Percentiles rank a stretch among this genome's conserved stretches.
These are phyloP conservation scores for Punctularia strigosozonata DNA, from an alignment of 768 basidiomycete genomes.

Conservation along the genomic window DNA sequence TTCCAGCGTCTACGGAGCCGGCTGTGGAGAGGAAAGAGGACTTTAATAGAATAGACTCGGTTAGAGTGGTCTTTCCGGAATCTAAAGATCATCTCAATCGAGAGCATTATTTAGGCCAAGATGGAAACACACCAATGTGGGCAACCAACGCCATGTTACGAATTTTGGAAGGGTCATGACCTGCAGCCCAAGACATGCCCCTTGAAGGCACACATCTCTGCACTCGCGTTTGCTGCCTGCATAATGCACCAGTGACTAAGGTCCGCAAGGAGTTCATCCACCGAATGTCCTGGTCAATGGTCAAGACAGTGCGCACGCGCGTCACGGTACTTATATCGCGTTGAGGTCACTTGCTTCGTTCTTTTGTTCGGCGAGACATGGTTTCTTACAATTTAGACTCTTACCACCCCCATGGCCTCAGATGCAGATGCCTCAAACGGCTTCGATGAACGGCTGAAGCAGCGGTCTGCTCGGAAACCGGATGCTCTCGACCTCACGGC, in stretches of 20 bases:
- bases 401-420: slow-evolving; percentile 1
- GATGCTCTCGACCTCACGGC: slow-evolving; percentile 49
- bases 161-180: slow-evolving; percentile 26
- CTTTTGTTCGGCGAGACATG: too few relatives aligned
- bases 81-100: slow-evolving; percentile 30
- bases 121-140: slow-evolving; percentile 54
- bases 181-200: too few relatives aligned
- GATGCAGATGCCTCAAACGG: slow-evolving; percentile 9
- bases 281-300: too few relatives aligned
- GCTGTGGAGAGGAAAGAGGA: slow-evolving; percentile 62
- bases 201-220: too few relatives aligned
- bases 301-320: too few relatives aligned
- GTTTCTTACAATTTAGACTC: neutral
- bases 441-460: slow-evolving; percentile 32
- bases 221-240: too few relatives aligned
- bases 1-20: slow-evolving; percentile 82
- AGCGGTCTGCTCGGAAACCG: slow-evolving; percentile 22
- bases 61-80: slow-evolving; percentile 83
- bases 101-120: neutral
- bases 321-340: too few relatives aligned
- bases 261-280: too few relatives aligned
- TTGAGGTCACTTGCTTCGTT: too few relatives aligned
- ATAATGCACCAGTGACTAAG: too few relatives aligned
- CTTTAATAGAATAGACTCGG: slow-evolving; percentile 73
- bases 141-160: slow-evolving; percentile 85